Percentiles rank a stretch among this genome's conserved stretches.
Evolutionary conservation across 148 eudicot species (phyloP).

Genomic region (Heliosperma pusillum): DNA sequence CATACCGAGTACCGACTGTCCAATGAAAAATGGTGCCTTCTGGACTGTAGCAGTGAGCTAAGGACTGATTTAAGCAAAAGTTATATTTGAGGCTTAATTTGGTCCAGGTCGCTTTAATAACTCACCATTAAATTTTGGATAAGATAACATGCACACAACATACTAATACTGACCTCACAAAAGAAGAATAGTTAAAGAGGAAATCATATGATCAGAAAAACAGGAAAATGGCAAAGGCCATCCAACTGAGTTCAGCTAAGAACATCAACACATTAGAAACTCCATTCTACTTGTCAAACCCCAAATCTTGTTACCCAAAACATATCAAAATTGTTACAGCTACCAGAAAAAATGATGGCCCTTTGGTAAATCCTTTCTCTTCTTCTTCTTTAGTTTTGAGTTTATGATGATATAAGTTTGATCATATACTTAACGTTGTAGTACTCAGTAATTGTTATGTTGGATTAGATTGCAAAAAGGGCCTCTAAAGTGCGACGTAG

Average conservation of each 20-base stretch:
- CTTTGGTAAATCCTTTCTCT: constrained; percentile 8
- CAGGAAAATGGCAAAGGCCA: constrained; percentile 28
- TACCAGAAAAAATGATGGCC: constrained; percentile 20
- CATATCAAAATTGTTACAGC: constrained; percentile 19
- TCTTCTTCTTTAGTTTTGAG: not conserved
- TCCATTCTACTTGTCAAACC: constrained; percentile 1
- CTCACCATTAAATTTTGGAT: constrained; percentile 2
- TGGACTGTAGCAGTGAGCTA: too few relatives aligned
- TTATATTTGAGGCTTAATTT: not conserved
- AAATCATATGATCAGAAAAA: not conserved
- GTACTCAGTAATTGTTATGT: not conserved
- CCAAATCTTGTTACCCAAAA: constrained; percentile 8
- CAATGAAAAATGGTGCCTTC: too few relatives aligned
- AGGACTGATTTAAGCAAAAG: too few relatives aligned
- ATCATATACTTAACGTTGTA: too few relatives aligned
- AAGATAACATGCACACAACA: constrained; percentile 17
- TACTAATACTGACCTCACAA: constrained; percentile 20
- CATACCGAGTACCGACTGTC: too few relatives aligned
- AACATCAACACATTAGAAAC: constrained; percentile 22
- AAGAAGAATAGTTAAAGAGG: not conserved
- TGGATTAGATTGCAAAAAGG: constrained; percentile 26
- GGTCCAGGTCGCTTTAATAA: not conserved
- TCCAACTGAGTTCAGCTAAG: constrained; percentile 22
- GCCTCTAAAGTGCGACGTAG: constrained; percentile 26
- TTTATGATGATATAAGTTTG: not conserved